These are phyloP conservation scores for Falciphora oryzae DNA, from an alignment of 2,329 filamentous ascomycete genomes.

Conservation along the genomic window DNA sequence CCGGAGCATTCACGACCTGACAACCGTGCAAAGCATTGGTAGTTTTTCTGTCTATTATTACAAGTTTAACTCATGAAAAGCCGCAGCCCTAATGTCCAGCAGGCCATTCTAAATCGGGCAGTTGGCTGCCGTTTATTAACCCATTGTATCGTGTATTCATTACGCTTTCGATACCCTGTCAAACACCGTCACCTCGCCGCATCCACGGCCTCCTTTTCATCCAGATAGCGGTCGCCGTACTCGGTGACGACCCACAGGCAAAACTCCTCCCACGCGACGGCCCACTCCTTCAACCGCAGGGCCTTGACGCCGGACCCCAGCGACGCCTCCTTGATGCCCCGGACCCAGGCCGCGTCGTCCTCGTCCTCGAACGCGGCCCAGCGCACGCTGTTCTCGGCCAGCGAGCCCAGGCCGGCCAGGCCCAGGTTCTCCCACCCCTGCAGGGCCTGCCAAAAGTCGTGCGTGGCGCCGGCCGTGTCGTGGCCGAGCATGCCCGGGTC, in stretches of 20 bases:
- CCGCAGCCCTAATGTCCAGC: no score
- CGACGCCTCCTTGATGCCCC: slow-evolving; percentile 67
- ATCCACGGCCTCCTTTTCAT: slow-evolving; percentile 10
- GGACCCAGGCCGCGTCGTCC: slow-evolving; percentile 61
- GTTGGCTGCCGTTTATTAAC: no score
- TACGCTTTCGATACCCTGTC: background rate
- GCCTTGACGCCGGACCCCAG: slow-evolving; percentile 67
- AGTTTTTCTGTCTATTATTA: no score
- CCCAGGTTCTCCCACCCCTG: slow-evolving; percentile 92
- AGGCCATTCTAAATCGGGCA: no score
- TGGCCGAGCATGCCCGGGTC: slow-evolving; percentile 86
- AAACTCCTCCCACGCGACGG: slow-evolving; percentile 77
- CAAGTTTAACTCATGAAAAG: no score
- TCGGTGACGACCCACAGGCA: slow-evolving; percentile 86
- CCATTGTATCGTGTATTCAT: background rate
- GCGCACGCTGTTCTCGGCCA: slow-evolving; percentile 88
- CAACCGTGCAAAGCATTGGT: no score
- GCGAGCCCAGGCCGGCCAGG: slow-evolving; percentile 73
- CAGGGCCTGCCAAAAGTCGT: slow-evolving; percentile 91
- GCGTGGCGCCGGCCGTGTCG: slow-evolving; percentile 73
- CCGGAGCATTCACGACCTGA: no score
- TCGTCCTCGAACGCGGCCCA: slow-evolving; percentile 89
- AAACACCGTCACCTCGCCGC: background rate
- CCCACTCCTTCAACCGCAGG: slow-evolving; percentile 70
- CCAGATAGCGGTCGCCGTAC: slow-evolving; percentile 59